Conservation (phyloP, 2,329 filamentous ascomycete genomes). For the Calonectria pseudoturangicola region DNA sequence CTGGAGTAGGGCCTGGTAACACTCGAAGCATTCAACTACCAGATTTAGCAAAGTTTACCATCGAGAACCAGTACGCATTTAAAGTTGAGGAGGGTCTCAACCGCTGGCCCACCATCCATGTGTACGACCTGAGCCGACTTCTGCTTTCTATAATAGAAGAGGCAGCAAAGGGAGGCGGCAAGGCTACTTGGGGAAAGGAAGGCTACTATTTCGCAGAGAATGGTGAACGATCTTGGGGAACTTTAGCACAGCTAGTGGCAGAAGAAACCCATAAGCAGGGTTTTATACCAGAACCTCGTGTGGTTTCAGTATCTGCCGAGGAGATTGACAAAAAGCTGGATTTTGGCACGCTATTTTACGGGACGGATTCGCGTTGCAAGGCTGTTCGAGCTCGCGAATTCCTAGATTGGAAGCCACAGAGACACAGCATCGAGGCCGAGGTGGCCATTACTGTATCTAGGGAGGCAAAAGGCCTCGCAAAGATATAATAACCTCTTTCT, state of each 20-base stretch:
- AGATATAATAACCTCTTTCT: neutral
- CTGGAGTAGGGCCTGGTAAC: neutral
- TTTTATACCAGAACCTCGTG: neutral
- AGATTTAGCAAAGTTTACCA: neutral
- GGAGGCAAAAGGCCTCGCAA: neutral
- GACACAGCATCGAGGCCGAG: neutral
- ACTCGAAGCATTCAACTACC: slow-evolving; percentile 17
- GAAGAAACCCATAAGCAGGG: slow-evolving; percentile 1
- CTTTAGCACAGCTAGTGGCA: neutral
- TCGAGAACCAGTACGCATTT: neutral
- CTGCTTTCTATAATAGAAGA: neutral
- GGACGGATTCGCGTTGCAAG: neutral
- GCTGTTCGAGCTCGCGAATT: neutral
- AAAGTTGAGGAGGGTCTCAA: slow-evolving; percentile 18
- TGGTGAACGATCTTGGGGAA: neutral
- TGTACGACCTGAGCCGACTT: neutral
- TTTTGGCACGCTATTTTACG: neutral
- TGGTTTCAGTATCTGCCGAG: neutral
- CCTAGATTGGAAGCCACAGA: neutral
- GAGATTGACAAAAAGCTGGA: neutral
- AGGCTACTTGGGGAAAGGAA: slow-evolving; percentile 1
- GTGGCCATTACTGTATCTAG: neutral
- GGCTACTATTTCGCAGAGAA: slow-evolving; percentile 10
- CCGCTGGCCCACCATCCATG: slow-evolving; percentile 2
- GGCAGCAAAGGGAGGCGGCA: neutral